Evolutionary conservation across 192 early-diverging fungal genomes (phyloP).

Genomic region (Geranomyces variabilis): DNA sequence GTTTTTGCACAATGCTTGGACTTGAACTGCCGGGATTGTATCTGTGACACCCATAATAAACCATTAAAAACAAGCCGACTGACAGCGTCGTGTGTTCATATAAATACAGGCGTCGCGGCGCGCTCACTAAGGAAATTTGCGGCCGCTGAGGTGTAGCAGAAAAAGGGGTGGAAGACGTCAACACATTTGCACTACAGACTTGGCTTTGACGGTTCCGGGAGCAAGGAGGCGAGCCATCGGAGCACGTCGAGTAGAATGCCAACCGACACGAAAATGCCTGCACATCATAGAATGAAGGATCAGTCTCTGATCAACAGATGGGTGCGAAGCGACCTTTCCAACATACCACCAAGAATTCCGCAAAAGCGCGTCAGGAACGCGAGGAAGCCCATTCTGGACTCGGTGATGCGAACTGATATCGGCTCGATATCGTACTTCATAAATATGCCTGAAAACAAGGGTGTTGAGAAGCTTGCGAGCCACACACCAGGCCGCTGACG

Average conservation of each 20-base stretch:
- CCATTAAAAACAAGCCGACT: too few species aligned
- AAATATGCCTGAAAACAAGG: constrained; percentile 75
- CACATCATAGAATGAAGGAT: neutral
- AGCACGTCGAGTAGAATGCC: constrained; percentile 53
- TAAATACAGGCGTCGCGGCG: too few species aligned
- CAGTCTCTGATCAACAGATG: neutral
- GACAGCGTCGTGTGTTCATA: too few species aligned
- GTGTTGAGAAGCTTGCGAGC: too few species aligned
- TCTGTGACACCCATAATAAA: too few species aligned
- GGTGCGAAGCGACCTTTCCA: neutral
- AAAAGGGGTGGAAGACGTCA: too few species aligned
- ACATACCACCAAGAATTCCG: constrained; percentile 79
- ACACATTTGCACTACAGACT: too few species aligned
- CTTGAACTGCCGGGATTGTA: too few species aligned
- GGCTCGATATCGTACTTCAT: constrained; percentile 93
- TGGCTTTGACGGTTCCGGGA: neutral
- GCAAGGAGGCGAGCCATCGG: constrained; percentile 18
- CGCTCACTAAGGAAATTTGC: too few species aligned
- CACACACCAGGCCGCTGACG: constrained; percentile 3
- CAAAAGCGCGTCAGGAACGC: constrained; percentile 80
- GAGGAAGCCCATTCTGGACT: constrained; percentile 62
- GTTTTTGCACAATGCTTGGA: too few species aligned
- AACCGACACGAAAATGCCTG: constrained; percentile 64
- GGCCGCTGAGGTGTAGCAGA: too few species aligned
- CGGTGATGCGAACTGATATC: constrained; percentile 77